These are phyloP conservation scores for Usnea hakonensis DNA, from an alignment of 495 filamentous ascomycete genomes.

Conservation along the genomic window DNA sequence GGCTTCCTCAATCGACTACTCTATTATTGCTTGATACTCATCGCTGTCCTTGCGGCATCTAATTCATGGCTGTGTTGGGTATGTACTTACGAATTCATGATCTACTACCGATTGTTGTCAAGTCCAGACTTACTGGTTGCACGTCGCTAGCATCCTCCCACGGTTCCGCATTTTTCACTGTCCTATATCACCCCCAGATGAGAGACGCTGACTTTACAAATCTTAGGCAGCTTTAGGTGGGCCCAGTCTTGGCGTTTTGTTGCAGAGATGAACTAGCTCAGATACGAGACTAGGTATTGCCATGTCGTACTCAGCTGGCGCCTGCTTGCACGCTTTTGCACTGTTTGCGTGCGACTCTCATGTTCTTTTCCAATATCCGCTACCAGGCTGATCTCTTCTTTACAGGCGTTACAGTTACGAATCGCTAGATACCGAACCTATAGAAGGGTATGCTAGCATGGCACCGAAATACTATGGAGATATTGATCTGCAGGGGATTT, in stretches of 20 bases:
- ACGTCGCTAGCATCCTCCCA: neutral
- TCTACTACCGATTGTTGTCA: neutral
- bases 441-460: neutral
- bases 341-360: neutral
- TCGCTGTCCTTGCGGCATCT: neutral
- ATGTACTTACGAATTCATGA: neutral
- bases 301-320: conserved; percentile 1
- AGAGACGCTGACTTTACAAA: neutral
- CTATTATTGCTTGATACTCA: neutral
- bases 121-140: neutral
- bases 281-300: neutral
- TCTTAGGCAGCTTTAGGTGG: neutral
- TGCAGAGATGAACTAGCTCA: neutral
- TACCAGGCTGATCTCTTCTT: neutral
- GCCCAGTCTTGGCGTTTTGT: neutral
- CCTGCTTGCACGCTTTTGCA: neutral
- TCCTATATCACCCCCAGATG: neutral
- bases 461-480: neutral
- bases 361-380: neutral
- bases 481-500: neutral
- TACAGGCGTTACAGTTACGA: neutral
- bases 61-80: neutral
- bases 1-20: conserved; percentile 10
- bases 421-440: neutral
- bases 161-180: neutral